Evolutionary conservation across 768 basidiomycete species (phyloP).

Genomic region (Mycena galericulata): DNA sequence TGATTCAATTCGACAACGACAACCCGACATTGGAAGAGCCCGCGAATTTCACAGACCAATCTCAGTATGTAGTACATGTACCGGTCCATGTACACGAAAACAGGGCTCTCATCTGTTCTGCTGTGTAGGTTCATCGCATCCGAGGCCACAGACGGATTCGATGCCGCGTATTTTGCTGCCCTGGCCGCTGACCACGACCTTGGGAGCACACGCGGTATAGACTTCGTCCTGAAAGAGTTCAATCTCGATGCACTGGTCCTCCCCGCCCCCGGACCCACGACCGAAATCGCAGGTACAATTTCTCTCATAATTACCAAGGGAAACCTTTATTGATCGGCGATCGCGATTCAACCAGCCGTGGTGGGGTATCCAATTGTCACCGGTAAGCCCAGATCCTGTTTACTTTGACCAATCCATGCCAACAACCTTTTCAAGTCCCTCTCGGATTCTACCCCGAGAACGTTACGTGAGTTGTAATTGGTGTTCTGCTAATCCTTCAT

Average conservation of each 20-base stretch:
- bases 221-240: slow-evolving; percentile 58
- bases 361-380: slow-evolving; percentile 76
- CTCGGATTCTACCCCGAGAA: slow-evolving; percentile 68
- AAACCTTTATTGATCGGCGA: slow-evolving; percentile 14
- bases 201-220: slow-evolving; percentile 64
- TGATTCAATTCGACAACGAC: slow-evolving; percentile 67
- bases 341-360: slow-evolving; percentile 52
- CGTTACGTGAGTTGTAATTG: slow-evolving; percentile 40
- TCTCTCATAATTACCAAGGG: slow-evolving; percentile 14
- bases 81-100: too few relatives aligned
- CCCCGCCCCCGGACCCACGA: slow-evolving; percentile 55
- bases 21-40: slow-evolving; percentile 64
- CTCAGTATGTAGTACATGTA: slow-evolving; percentile 43
- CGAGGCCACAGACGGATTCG: slow-evolving; percentile 56
- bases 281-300: slow-evolving; percentile 50
- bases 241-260: slow-evolving; percentile 65
- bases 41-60: slow-evolving; percentile 51
- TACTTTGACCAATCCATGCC: not conserved
- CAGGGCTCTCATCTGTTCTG: too few relatives aligned
- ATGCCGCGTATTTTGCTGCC: slow-evolving; percentile 57
- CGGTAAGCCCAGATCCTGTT: slow-evolving; percentile 47
- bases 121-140: too few relatives aligned
- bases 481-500: not conserved
- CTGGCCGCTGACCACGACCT: slow-evolving; percentile 58
- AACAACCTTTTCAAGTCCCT: slow-evolving; percentile 53